Base-by-base conservation (phyloP, 2,329 filamentous ascomycete species). In the Exophiala bonariae region DNA sequence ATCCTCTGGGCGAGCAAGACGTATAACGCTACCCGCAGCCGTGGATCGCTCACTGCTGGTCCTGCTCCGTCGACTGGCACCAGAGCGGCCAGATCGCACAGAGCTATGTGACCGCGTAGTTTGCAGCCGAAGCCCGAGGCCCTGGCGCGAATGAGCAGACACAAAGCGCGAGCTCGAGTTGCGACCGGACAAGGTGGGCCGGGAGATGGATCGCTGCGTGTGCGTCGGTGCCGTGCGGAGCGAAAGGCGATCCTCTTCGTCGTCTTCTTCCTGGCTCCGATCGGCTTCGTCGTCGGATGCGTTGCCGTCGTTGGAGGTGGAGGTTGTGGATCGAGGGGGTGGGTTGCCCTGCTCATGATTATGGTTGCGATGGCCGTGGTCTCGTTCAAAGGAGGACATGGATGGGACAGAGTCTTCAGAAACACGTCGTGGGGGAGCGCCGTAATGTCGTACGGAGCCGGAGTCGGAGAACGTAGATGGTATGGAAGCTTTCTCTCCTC, bases 341-440 rank as follows among this genome's bases (percentile, higher is more conserved):
- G 23, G 11, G 23, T 6, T 6, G 23, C 23, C 23, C 19, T 14
- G 36, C 16, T 17, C 5, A 16, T 34, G 34, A 7, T 43, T 28
- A 6, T 11, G 13, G 23, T 42, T 32, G 11, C 3, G 3, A 22
- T 38, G 5, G 23, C 26, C 32, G 32, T 26, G 4, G 9, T 38
- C 41, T 37, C 45, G 40, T 20, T 54, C 54, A 7, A 28, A 17
- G 17, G 54, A 55, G 10, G 52, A 45, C 4, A 53, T 33, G 3
- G 55, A 55, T 7, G 52, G 52, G 4, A 49, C 55, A 9, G 55
- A 57, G 26, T 57, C 55, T 32, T 57, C 55, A 3, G 52, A 55
- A 17, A 55, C 31, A 14, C 49, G 49, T 5, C 44, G 49, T 13
- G 55, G 52, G 7, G 47, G 49, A 8, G 32, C 44, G 18, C 31